A percentile compares a stretch with the other conserved stretches of the same genome.
Conservation (phyloP, 805 yeast genomes). For the Candida nitratophila region DNA sequence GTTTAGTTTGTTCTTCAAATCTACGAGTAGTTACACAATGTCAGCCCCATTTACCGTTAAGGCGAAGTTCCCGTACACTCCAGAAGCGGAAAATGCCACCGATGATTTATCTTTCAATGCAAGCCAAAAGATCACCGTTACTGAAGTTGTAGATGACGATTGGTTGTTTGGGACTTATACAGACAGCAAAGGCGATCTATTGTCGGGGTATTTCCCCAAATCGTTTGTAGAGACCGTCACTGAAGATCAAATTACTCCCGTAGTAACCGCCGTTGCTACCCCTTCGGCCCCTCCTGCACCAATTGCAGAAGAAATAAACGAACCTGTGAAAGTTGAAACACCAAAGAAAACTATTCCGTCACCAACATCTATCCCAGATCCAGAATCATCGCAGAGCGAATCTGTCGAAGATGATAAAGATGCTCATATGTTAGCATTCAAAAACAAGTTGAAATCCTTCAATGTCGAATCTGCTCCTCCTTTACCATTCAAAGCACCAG, state of each 20-base stretch:
- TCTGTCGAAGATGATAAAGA: not conserved
- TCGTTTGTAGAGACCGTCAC: conserved; percentile 54
- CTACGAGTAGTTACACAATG: conserved; percentile 1
- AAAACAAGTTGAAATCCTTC: conserved; percentile 44
- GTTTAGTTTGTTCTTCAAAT: too few relatives aligned
- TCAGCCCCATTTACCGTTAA: conserved; percentile 23
- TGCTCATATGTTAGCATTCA: conserved; percentile 21
- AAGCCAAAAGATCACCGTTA: conserved; percentile 69
- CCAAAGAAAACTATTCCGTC: not conserved
- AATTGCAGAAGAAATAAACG: not conserved
- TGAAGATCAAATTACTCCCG: conserved; percentile 1
- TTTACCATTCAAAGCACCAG: conserved; percentile 25
- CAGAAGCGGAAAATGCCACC: conserved; percentile 43
- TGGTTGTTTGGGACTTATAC: conserved; percentile 75
- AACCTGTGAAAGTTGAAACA: conserved; percentile 2
- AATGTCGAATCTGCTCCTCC: conserved; percentile 35
- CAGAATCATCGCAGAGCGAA: too few relatives aligned
- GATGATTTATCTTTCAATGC: conserved; percentile 74
- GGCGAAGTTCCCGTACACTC: conserved; percentile 24
- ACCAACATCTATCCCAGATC: not conserved
- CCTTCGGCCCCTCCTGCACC: conserved; percentile 3
- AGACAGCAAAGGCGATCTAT: conserved; percentile 34
- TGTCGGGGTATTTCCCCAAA: conserved; percentile 80
- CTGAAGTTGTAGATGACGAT: conserved; percentile 79
- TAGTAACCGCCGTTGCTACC: conserved; percentile 1